Base-by-base conservation (phyloP, 805 yeast species). In the Pichia nanzhaoensis region DNA sequence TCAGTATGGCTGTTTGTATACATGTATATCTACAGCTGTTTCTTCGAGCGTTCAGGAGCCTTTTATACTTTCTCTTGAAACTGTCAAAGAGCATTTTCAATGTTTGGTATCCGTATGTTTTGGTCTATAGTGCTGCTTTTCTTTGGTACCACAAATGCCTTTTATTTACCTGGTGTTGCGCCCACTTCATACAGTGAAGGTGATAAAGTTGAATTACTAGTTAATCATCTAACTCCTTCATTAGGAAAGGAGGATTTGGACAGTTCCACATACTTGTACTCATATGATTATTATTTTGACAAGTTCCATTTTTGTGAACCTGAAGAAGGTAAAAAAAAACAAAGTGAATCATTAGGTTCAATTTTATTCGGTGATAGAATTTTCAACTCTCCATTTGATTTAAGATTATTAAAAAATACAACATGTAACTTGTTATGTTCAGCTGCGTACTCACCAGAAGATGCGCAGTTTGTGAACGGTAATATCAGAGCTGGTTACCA, bases 281-380 rank as follows among this genome's bases (percentile, higher is more conserved):
- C 91, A 0, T 84, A 80, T 57, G 91, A 84, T 57, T 84, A 91
- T 66, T 93, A 93, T 66, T 82, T 82, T 65, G 80, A 82, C 30
- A 78, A 80, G 52, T 82, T 93, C 59, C 87, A 84, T 57, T 87
- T 90, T 64, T 93, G 99, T 66, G 61, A 64, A 47, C 98, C 98
- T 1, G 63, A 66, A 45, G 78, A 67, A 22, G 88, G 86, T 1
- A 70, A 78, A 16, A 57, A 65, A 55, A 83, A 83, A 55, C 95
- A 88, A 61, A 79, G 86, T 51, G 98, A 89, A 66, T 82, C 95
- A 10, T 72, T 93, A 43, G 99, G 99, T 8, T 82, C 97, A 2
- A 83, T 93, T 53, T 75, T 93, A 47, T 89, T 93, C 62, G 99
- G 99, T 52, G 99, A 93, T 66, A 75, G 99, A 61, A 89, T 93